A percentile compares a stretch with the other conserved stretches of the same genome.
These are phyloP conservation scores for Vanrija sp. DNA, from an alignment of 1,284 basidiomycete genomes.

Conservation along the genomic window DNA sequence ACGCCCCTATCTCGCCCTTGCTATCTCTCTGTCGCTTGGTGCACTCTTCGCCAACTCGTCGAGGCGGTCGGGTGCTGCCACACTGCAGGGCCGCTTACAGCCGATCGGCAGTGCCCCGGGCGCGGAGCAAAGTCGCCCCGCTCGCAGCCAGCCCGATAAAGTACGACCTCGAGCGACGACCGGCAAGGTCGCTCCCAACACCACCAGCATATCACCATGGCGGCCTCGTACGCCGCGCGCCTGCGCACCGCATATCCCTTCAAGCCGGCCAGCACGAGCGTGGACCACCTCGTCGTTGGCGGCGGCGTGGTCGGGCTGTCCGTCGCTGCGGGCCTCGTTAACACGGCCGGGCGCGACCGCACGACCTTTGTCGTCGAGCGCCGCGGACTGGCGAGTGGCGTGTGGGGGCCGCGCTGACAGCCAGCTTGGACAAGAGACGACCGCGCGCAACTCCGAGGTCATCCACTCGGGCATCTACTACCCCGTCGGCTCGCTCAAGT, in stretches of 20 bases:
- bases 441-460: conserved; percentile 93
- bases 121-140: too few relatives aligned
- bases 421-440: conserved; percentile 68
- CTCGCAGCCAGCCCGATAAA: too few relatives aligned
- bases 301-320: conserved; percentile 88
- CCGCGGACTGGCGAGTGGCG: conserved; percentile 54
- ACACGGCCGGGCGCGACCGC: conserved; percentile 60
- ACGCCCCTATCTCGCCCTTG: too few relatives aligned
- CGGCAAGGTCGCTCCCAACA: background rate
- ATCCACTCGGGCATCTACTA: conserved; percentile 73
- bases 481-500: conserved; percentile 79
- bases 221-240: conserved; percentile 6
- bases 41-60: too few relatives aligned
- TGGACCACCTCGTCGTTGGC: conserved; percentile 92
- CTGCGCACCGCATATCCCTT: conserved; percentile 27
- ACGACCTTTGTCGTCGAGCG: conserved; percentile 84
- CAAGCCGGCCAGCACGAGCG: conserved; percentile 64
- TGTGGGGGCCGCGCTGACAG: background rate
- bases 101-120: too few relatives aligned
- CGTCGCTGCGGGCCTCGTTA: conserved; percentile 70
- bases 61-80: too few relatives aligned
- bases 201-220: background rate
- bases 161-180: too few relatives aligned
- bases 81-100: too few relatives aligned
- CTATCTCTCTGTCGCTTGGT: too few relatives aligned